phyloP scores from a whole-genome alignment of 805 yeast genomes.

The Kluyveromyces starmeri region DNA sequence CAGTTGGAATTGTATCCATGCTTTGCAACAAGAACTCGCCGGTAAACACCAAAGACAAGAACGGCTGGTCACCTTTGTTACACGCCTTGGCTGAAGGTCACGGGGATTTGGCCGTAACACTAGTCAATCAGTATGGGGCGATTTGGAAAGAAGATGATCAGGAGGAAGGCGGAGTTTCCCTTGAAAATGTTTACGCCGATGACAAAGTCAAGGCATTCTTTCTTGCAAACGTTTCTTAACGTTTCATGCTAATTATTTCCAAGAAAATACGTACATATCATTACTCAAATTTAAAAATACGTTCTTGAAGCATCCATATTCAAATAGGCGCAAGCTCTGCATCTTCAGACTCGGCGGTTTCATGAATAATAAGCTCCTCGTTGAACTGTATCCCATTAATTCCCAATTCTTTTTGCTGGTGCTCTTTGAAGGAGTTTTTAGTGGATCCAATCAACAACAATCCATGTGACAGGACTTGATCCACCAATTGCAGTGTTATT shows the following conservation, averaged over 20 bases:
- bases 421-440: background rate
- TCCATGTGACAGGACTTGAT: constrained; percentile 71
- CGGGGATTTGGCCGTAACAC: constrained; percentile 58
- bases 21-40: constrained; percentile 49
- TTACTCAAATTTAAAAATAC: too few relatives aligned
- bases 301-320: too few relatives aligned
- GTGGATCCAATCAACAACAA: constrained; percentile 68
- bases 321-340: background rate
- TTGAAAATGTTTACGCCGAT: constrained; percentile 51
- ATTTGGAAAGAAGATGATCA: constrained; percentile 42
- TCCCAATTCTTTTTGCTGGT: constrained; percentile 8
- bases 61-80: constrained; percentile 82
- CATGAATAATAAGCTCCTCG: background rate
- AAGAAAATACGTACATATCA: too few relatives aligned
- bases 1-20: constrained; percentile 43
- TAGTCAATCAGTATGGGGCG: constrained; percentile 58
- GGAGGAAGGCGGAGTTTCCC: constrained; percentile 33
- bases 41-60: constrained; percentile 55
- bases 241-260: too few relatives aligned
- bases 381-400: constrained; percentile 21
- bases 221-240: constrained; percentile 12
- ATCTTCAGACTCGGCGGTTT: background rate
- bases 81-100: constrained; percentile 89
- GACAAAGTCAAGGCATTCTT: constrained; percentile 40
- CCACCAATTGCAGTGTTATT: constrained; percentile 67